phyloP scores from a whole-genome alignment of 768 basidiomycete species.

The Russula sp. region DNA sequence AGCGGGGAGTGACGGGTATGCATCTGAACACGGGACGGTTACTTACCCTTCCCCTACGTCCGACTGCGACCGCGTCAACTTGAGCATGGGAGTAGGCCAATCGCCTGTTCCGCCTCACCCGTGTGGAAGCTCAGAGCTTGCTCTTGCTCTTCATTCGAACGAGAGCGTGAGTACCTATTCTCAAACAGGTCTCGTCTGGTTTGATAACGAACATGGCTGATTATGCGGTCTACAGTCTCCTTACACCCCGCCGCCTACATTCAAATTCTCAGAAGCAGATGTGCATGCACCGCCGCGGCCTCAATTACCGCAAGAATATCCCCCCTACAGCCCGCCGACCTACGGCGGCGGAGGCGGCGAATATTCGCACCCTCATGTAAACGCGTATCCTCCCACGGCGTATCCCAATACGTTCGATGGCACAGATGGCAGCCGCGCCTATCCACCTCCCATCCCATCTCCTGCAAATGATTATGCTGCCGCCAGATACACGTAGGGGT shows the following conservation, averaged over 20 bases:
- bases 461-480: slow-evolving; percentile 23
- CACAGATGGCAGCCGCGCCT: slow-evolving; percentile 10
- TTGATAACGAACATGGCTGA: not conserved
- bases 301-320: slow-evolving; percentile 18
- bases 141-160: slow-evolving; percentile 25
- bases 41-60: slow-evolving; percentile 29
- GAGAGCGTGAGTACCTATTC: slow-evolving; percentile 17
- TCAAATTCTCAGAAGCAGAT: slow-evolving; percentile 23
- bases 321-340: slow-evolving; percentile 4
- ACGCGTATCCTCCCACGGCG: slow-evolving; percentile 9
- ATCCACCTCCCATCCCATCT: slow-evolving; percentile 17
- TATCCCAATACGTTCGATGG: slow-evolving; percentile 18
- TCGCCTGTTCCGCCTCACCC: slow-evolving; percentile 12
- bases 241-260: slow-evolving; percentile 22
- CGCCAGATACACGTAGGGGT: slow-evolving; percentile 18
- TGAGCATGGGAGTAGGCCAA: slow-evolving; percentile 5
- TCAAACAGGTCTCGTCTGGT: not conserved
- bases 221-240: slow-evolving; percentile 3
- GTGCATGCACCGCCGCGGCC: slow-evolving; percentile 4
- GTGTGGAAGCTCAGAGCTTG: slow-evolving; percentile 24
- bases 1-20: slow-evolving; percentile 24
- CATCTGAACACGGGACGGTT: slow-evolving; percentile 26
- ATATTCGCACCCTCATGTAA: slow-evolving; percentile 21
- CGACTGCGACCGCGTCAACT: slow-evolving; percentile 22
- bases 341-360: slow-evolving; percentile 11